Evolutionary conservation across 83 land plant species (phyloP).

Genomic region (Picea abies): DNA sequence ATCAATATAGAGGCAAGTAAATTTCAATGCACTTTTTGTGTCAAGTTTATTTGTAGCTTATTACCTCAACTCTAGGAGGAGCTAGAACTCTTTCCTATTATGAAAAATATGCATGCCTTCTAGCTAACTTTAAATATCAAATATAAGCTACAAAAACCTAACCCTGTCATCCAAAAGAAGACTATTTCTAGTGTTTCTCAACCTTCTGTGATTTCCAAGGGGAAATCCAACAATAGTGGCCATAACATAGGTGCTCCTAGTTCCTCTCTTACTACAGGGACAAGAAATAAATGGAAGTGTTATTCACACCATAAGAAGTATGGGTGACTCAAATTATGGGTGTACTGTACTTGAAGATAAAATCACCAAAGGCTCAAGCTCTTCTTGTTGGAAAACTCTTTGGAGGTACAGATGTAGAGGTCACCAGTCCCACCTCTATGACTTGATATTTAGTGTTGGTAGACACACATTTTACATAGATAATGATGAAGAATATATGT

Average conservation of each 20-base stretch:
- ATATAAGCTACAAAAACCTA: background rate
- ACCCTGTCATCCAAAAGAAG: too few species aligned
- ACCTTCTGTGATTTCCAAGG: too few species aligned
- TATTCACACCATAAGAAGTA: too few species aligned
- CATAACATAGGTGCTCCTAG: background rate
- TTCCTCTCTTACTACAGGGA: background rate
- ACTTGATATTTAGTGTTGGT: background rate
- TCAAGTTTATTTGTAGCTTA: background rate
- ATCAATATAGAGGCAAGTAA: too few species aligned
- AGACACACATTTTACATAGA: background rate
- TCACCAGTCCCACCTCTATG: background rate
- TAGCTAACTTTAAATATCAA: background rate
- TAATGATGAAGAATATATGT: background rate
- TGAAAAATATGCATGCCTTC: background rate
- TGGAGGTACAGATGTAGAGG: background rate
- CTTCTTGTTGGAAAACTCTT: background rate
- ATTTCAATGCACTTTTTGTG: background rate
- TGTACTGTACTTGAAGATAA: too few species aligned
- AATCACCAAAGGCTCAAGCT: too few species aligned
- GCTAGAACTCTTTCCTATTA: background rate
- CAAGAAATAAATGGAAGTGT: background rate
- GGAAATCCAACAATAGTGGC: too few species aligned
- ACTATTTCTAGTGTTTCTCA: too few species aligned
- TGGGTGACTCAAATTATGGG: too few species aligned
- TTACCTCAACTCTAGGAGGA: background rate